phyloP scores from a whole-genome alignment of 1,284 basidiomycete genomes.

The Earliella scabrosa region DNA sequence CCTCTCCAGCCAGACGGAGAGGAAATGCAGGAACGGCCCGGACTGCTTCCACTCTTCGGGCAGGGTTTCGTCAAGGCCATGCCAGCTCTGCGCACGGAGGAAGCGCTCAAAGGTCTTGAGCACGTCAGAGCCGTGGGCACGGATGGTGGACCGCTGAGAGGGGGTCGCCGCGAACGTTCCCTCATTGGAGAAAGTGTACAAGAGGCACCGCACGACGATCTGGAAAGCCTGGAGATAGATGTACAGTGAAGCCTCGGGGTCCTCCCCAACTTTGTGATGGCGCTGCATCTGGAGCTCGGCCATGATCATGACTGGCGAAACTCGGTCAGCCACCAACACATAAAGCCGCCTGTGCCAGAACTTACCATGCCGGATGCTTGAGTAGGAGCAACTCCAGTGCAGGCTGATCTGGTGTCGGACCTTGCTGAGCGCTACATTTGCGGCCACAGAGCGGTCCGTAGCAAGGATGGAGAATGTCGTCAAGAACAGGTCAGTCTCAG shows the following conservation, averaged over 20 bases:
- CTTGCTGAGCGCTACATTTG: not conserved
- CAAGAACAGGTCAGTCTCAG: not conserved
- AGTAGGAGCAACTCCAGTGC: not conserved
- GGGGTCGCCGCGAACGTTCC: not conserved
- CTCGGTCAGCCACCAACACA: not conserved
- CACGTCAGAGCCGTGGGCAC: not conserved
- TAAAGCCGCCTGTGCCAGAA: not conserved
- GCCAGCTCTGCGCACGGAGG: not conserved
- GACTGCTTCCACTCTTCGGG: not conserved
- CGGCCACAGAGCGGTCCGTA: not conserved
- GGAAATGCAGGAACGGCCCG: not conserved
- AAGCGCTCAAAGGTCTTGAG: not conserved
- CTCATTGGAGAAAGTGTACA: not conserved
- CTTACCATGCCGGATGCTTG: not conserved
- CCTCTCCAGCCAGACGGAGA: not conserved
- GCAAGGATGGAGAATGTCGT: not conserved
- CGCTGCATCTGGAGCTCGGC: not conserved
- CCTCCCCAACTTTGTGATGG: not conserved
- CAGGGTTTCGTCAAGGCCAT: not conserved
- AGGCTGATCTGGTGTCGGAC: not conserved
- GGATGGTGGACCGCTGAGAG: not conserved
- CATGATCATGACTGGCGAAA: not conserved
- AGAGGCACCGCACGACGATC: not conserved
- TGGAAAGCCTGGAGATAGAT: not conserved
- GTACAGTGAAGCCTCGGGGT: not conserved